A percentile compares a stretch with the other conserved stretches of the same genome.
phyloP scores from a whole-genome alignment of 805 yeast genomes.

The Saturnispora silvae region DNA sequence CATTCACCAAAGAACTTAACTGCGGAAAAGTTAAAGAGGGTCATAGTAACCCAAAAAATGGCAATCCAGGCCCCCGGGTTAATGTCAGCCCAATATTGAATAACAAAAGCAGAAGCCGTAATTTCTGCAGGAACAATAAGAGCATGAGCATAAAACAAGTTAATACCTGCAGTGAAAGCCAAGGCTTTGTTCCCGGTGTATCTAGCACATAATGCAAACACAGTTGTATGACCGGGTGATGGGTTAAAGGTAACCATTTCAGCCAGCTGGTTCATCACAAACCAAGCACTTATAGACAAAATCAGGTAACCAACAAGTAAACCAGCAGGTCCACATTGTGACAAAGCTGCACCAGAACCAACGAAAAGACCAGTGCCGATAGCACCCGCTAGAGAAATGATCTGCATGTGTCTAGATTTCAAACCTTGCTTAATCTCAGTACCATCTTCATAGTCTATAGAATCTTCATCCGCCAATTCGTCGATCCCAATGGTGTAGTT shows the following conservation, averaged over 20 bases:
- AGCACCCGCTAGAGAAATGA: conserved; percentile 64
- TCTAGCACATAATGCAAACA: conserved; percentile 20
- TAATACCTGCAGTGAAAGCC: conserved; percentile 28
- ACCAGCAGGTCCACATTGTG: conserved; percentile 25
- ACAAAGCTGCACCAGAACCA: conserved; percentile 37
- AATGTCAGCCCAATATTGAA: conserved; percentile 42
- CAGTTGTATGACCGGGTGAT: conserved; percentile 39
- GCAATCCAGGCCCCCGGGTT: conserved; percentile 54
- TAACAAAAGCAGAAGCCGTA: conserved; percentile 51
- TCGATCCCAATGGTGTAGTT: conserved; percentile 6
- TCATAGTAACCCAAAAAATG: conserved; percentile 37
- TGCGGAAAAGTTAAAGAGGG: conserved; percentile 38
- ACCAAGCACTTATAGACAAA: conserved; percentile 53
- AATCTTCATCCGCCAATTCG: conserved; percentile 3
- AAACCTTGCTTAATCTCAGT: conserved; percentile 30
- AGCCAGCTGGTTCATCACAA: conserved; percentile 53
- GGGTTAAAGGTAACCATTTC: conserved; percentile 57
- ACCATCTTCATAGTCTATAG: conserved; percentile 1
- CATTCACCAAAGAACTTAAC: conserved; percentile 32
- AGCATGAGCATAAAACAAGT: conserved; percentile 26
- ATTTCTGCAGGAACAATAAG: conserved; percentile 36
- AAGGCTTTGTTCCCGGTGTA: conserved; percentile 22
- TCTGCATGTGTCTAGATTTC: conserved; percentile 42
- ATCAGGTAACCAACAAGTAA: conserved; percentile 50
- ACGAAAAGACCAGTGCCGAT: conserved; percentile 55